Percentiles rank a stretch among this genome's conserved stretches.
phyloP scores from a whole-genome alignment of 2,329 filamentous ascomycete species.

The Fusarium aywerte region DNA sequence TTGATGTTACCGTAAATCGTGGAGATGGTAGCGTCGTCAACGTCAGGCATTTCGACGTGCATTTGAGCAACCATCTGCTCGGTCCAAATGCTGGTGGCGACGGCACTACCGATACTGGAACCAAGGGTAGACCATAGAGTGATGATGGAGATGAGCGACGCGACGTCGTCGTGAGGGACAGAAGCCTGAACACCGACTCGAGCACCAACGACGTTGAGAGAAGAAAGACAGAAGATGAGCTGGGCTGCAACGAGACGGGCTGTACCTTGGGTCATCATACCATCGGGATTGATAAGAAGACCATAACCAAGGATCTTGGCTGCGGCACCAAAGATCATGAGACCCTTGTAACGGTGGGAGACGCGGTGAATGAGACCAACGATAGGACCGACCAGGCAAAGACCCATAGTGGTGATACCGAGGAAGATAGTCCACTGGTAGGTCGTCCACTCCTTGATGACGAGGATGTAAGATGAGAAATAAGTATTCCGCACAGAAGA shows the following conservation, averaged over 20 bases:
- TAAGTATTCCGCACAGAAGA: constrained; percentile 52
- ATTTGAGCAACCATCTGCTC: constrained; percentile 52
- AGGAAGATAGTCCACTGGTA: constrained; percentile 57
- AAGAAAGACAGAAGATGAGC: constrained; percentile 52
- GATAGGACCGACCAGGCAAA: constrained; percentile 52
- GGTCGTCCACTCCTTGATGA: constrained; percentile 56
- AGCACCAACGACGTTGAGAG: constrained; percentile 54
- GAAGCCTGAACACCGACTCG: constrained; percentile 56
- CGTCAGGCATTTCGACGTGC: constrained; percentile 47
- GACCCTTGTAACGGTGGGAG: constrained; percentile 56
- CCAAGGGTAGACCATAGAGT: constrained; percentile 55
- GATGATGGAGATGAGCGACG: constrained; percentile 52
- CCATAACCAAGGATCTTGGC: constrained; percentile 53
- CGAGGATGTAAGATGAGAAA: constrained; percentile 53
- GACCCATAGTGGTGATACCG: constrained; percentile 53
- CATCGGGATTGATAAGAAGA: constrained; percentile 47
- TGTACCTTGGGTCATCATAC: constrained; percentile 50
- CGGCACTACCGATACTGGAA: constrained; percentile 53
- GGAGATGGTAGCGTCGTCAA: constrained; percentile 39
- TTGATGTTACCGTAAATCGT: constrained; percentile 52
- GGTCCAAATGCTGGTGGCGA: constrained; percentile 54
- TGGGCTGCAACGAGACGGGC: constrained; percentile 51
- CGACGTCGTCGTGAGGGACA: constrained; percentile 56
- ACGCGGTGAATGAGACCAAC: constrained; percentile 50
- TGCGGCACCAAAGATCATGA: constrained; percentile 53